Conservation (phyloP, 83 land plant genomes). For the Diphasiastrum complanatum region DNA sequence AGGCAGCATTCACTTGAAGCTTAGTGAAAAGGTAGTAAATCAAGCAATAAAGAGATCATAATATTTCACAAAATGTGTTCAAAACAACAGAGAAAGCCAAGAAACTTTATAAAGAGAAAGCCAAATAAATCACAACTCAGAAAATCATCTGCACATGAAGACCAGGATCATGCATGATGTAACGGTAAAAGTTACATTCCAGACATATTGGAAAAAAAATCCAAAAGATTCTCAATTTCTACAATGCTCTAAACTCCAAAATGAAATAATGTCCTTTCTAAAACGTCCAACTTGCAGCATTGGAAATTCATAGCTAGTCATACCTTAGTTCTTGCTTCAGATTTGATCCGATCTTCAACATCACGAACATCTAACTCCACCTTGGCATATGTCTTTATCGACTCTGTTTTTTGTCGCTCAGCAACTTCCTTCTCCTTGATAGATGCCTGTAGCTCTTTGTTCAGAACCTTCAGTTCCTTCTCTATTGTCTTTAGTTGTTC, state of each 20-base stretch:
- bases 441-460: slow-evolving; percentile 57
- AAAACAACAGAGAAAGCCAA: not conserved
- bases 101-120: too few relatives aligned
- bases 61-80: not conserved
- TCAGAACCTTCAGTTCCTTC: slow-evolving; percentile 52
- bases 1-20: too few relatives aligned
- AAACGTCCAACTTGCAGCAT: too few relatives aligned
- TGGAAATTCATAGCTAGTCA: not conserved
- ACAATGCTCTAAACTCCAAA: too few relatives aligned
- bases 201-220: too few relatives aligned
- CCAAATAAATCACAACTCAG: slow-evolving; percentile 13
- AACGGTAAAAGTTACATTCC: too few relatives aligned
- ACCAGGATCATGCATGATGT: too few relatives aligned
- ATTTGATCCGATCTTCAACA: slow-evolving; percentile 56
- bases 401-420: slow-evolving; percentile 64
- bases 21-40: too few relatives aligned
- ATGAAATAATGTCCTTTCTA: too few relatives aligned
- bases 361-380: slow-evolving; percentile 87
- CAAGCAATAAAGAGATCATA: not conserved
- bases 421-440: slow-evolving; percentile 68
- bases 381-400: slow-evolving; percentile 55
- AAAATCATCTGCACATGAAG: too few relatives aligned
- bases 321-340: slow-evolving; percentile 45
- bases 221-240: too few relatives aligned
- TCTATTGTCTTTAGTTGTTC: slow-evolving; percentile 60